Base-by-base conservation (phyloP, 495 filamentous ascomycete species). In the Penicillium atrosanguineum region DNA sequence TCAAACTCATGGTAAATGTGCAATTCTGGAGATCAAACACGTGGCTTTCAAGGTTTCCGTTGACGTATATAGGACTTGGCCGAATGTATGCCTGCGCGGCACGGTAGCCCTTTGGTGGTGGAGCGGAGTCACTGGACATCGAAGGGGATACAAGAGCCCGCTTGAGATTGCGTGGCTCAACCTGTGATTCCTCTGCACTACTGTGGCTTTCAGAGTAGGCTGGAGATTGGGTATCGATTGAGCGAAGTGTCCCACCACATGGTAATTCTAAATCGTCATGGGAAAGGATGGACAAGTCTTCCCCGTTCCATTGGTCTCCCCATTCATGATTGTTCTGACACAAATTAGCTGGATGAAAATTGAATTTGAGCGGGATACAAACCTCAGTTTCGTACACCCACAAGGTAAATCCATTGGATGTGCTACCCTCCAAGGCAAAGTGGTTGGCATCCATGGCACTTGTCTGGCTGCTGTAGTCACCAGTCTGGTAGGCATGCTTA, bases 401-500 rank as follows among this genome's bases (percentile, higher is more conserved):
- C 46, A 96, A 63, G 0, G 91, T 89, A 61, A 90, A 96, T 1
- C 92, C 93, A 56, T 91, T 91, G 41, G 86, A 78, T 25, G 76
- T 74, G 41, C 88, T 84, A 7, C 87, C 90, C 70, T 98, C 94
- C 0, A 97, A 69, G 0, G 89, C 94, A 71, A 87, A 98, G 63
- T 96, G 89, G 62, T 97, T 97, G 25, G 94, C 94, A 76, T 98
- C 94, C 88, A 97, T 91, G 18, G 94, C 95, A 11, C 88, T 85
- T 28, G 86, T 88, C 62, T 98, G 94, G 56, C 90, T 96, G 48
- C 88, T 86, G 63, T 95, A 99, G 61, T 99, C 88, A 4, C 94
- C 94, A n/a, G 91, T 95, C 66, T 89, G 88, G 69, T 99, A 99
- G 1, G 94, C 94, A 57, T 91, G 72, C 69, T 96, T 89, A 51